Evolutionary conservation across 768 basidiomycete genomes (phyloP), one percentile per base, ranked within the genome.

Genomic region (Trametes cinnabarina): DNA sequence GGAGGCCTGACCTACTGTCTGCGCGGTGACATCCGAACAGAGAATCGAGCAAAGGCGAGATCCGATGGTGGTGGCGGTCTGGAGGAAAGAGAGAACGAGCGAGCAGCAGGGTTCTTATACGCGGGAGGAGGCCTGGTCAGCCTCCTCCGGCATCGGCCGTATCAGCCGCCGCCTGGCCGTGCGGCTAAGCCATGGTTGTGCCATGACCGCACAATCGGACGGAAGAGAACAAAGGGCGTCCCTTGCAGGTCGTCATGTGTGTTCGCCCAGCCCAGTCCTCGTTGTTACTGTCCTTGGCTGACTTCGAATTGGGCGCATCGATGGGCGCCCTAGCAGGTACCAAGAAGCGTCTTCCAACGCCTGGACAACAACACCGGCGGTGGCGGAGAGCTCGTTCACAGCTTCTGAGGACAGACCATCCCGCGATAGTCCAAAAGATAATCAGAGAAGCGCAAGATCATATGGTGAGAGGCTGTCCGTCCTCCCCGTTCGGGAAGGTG

Each of bases 271-370:
- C 23, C 15, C 14, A 10, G 10, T 12, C 8, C 9, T 28, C 20
- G 20, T 30, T 26, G 9, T 40, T 55, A 46, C 25, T 47, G 34
- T 55, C 14, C 53, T 55, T 14, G 44, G 53, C 53, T 55, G 53
- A 55, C 25, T 47, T 55, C 25, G n/a, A 47, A 55, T 47, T 55
- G 53, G 53, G 53, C 53, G 53, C 17, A 55, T 55, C 53, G 53
- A 55, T 55, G 26, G 53, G 35, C 44, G 53, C 44, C 35, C 44
- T 22, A 47, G 46, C 15, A 47, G 42, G 43, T 32, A 54, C 43
- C 14, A 10, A 37, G 52, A 44, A 46, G 26, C 42, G 1, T 6
- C 30, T 22, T 46, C 26, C 34, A 14, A n/a, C 14, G 15, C 11
- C 4, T 7, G 11, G 20, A 41, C 20, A 14, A 23, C 32, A 25